These are phyloP conservation scores for Lactifluus subvellereus DNA, from an alignment of 768 basidiomycete genomes.

Conservation along the genomic window DNA sequence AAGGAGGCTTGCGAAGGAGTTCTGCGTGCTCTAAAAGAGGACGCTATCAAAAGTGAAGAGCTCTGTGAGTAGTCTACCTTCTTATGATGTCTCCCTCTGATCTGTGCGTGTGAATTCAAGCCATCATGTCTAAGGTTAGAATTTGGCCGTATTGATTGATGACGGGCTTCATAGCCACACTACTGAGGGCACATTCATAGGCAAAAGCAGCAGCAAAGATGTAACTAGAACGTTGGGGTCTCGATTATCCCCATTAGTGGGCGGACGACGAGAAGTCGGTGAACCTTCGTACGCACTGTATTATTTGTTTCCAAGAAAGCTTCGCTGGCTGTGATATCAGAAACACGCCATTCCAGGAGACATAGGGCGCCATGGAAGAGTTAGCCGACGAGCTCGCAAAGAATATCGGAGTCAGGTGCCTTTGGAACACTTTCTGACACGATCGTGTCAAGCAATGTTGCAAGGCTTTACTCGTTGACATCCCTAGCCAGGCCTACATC, in stretches of 20 bases:
- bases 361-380: conserved; percentile 78
- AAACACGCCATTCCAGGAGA: conserved; percentile 70
- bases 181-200: conserved; percentile 28
- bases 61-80: conserved; percentile 49
- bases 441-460: conserved; percentile 53
- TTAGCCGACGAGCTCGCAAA: conserved; percentile 64
- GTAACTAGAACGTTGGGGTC: conserved; percentile 76
- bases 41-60: conserved; percentile 82
- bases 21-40: conserved; percentile 68
- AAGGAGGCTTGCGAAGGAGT: conserved; percentile 79
- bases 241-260: conserved; percentile 80
- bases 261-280: conserved; percentile 62
- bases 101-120: conserved; percentile 32
- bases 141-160: neutral
- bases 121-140: conserved; percentile 76
- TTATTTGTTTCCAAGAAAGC: neutral
- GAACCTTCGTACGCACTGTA: conserved; percentile 44
- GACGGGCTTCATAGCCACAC: neutral
- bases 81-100: neutral
- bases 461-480: conserved; percentile 68
- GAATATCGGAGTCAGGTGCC: conserved; percentile 73
- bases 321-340: conserved; percentile 29
- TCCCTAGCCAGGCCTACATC: conserved; percentile 70
- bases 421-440: neutral
- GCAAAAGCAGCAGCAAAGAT: conserved; percentile 49